Conservation (phyloP, 1,284 basidiomycete genomes). For the Anthracocystis panici-leucophaei region DNA sequence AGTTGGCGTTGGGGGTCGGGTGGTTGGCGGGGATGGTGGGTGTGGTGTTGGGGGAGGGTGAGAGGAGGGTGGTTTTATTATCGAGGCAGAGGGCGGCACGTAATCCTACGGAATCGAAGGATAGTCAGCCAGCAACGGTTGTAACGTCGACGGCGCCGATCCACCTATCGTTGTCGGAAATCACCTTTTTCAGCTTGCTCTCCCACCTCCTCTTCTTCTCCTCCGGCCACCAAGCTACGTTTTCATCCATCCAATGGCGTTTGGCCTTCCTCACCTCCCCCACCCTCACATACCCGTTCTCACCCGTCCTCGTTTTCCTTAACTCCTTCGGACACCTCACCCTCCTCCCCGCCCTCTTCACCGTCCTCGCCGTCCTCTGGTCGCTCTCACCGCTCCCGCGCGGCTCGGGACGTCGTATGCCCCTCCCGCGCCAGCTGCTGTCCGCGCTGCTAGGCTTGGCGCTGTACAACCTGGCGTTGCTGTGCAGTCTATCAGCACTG, state of each 20-base stretch:
- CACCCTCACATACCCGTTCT: slow-evolving; percentile 79
- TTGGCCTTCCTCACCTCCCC: slow-evolving; percentile 79
- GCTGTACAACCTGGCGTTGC: slow-evolving; percentile 78
- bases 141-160: neutral
- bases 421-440: slow-evolving; percentile 58
- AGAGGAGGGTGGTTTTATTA: slow-evolving; percentile 53
- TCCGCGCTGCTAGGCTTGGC: slow-evolving; percentile 76
- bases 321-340: slow-evolving; percentile 84
- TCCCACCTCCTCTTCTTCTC: slow-evolving; percentile 79
- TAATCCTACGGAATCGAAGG: too few species aligned
- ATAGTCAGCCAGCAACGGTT: too few species aligned
- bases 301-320: slow-evolving; percentile 80
- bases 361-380: slow-evolving; percentile 85
- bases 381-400: slow-evolving; percentile 78
- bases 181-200: slow-evolving; percentile 43
- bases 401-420: slow-evolving; percentile 24
- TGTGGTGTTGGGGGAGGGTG: slow-evolving; percentile 61
- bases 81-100: slow-evolving; percentile 5
- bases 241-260: slow-evolving; percentile 96
- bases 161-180: slow-evolving; percentile 40
- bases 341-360: slow-evolving; percentile 76
- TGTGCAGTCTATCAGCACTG: slow-evolving; percentile 72
- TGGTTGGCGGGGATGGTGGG: slow-evolving; percentile 72
- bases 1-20: slow-evolving; percentile 78
- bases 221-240: slow-evolving; percentile 91